Evolutionary conservation across 257 asterid genomes (phyloP), one percentile per base, ranked within the genome.

Genomic region (Linaria vulgaris): DNA sequence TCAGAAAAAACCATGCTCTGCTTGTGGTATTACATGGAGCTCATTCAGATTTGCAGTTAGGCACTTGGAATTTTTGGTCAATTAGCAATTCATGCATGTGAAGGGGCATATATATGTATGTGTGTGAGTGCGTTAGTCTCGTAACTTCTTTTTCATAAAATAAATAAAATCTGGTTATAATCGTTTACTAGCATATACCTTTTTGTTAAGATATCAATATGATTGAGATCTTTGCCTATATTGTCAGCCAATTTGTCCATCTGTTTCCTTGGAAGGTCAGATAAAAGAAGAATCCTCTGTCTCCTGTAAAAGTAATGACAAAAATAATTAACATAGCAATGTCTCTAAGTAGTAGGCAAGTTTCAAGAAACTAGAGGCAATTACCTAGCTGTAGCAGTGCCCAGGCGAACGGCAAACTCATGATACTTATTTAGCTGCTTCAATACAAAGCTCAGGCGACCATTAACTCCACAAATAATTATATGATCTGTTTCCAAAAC

Each of bases 211-310:
- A 92, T 54, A 81, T 92, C 99, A 52, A 92, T 79, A 74, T 89
- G 97, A 66, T 62, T 80, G 76, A 92, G 97, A 87, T 92, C 99
- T 80, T 87, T 92, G 68, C 87, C 78, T 50, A 87, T 61, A 69
- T 68, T 81, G 55, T 92, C 99, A 38, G 96, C 97, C 57, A 92
- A 66, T 78, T 69, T 85, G 54, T 89, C 97, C 80, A 92, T 89
- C 75, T 92, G 96, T 77, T 90, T 89, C 80, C 97, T 81, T 25
- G 99, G 97, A 58, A 92, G 92, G 85, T 92, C 99, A 38, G 99
- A 88, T 74, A 89, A 58, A 49, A 92, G 88, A 79, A 92, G 95
- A 77, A 92, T 80, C 71, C 85, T 84, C 81, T 92, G 97, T 76
- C 87, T 82, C 88, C 99, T 92, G 80, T 16, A 71, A 71, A 71